Evolutionary conservation across 2,329 filamentous ascomycete genomes (phyloP).

Genomic region (Colletotrichum siamense): DNA sequence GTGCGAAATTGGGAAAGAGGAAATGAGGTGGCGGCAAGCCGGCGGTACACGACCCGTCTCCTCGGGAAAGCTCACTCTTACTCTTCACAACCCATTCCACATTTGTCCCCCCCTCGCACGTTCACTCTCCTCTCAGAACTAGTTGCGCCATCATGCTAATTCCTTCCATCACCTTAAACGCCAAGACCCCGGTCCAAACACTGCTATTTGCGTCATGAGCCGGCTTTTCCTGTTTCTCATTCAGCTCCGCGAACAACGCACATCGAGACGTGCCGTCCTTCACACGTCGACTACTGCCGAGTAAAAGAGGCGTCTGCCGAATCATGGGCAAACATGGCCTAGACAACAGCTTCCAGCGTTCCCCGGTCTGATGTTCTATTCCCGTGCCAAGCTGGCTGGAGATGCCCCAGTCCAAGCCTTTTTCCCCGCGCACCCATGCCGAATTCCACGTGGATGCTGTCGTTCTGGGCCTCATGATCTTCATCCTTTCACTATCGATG

Average conservation of each 20-base stretch:
- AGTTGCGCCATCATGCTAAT: not conserved
- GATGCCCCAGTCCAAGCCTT: not conserved
- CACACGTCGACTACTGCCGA: not conserved
- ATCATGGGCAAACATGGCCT: not conserved
- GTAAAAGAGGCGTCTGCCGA: not conserved
- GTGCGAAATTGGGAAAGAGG: not conserved
- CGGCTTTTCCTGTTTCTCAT: not conserved
- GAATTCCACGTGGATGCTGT: not conserved
- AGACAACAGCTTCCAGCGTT: not conserved
- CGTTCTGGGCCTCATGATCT: not conserved
- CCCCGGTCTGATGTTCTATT: not conserved
- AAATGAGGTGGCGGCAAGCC: slow-evolving; percentile 4
- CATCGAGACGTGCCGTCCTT: not conserved
- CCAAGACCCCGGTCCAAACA: not conserved
- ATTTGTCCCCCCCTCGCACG: not conserved
- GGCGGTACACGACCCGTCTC: not conserved
- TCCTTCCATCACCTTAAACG: not conserved
- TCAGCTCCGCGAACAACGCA: not conserved
- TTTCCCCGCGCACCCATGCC: not conserved
- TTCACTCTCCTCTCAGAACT: not conserved
- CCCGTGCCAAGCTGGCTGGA: not conserved
- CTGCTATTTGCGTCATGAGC: not conserved
- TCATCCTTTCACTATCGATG: not conserved
- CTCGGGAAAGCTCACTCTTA: not conserved
- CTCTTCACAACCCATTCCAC: not conserved